A percentile compares a stretch with the other conserved stretches of the same genome.
Evolutionary conservation across 805 yeast species (phyloP).

Genomic region (Saturnispora zaruensis): DNA sequence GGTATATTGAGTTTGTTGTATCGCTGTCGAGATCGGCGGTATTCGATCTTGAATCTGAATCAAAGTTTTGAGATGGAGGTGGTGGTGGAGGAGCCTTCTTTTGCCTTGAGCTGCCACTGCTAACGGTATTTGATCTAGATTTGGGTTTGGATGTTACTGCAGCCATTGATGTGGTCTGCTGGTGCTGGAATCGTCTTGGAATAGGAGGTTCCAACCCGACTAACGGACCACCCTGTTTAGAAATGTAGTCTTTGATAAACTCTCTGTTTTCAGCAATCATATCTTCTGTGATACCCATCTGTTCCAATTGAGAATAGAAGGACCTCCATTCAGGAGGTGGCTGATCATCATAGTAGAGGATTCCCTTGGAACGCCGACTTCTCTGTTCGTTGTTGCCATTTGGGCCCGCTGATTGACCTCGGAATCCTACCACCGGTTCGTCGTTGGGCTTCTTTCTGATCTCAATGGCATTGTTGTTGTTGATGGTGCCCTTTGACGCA

Average conservation of each 20-base stretch:
- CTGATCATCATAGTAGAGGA: slow-evolving; percentile 62
- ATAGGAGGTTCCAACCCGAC: slow-evolving; percentile 81
- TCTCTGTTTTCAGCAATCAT: slow-evolving; percentile 83
- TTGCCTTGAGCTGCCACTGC: background rate
- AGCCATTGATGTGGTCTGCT: slow-evolving; percentile 9
- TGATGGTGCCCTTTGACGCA: slow-evolving; percentile 77
- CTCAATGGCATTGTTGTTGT: slow-evolving; percentile 83
- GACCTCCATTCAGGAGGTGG: slow-evolving; percentile 85
- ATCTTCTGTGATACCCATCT: slow-evolving; percentile 76
- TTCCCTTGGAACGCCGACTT: slow-evolving; percentile 46
- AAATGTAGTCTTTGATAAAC: slow-evolving; percentile 70
- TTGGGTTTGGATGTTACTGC: slow-evolving; percentile 4
- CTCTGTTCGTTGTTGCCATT: slow-evolving; percentile 39
- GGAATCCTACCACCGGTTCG: slow-evolving; percentile 44
- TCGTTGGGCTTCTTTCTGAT: slow-evolving; percentile 44
- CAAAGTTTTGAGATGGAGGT: slow-evolving; percentile 1
- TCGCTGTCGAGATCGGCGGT: background rate
- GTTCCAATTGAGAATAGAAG: slow-evolving; percentile 61
- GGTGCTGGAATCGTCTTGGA: slow-evolving; percentile 48
- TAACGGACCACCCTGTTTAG: slow-evolving; percentile 68
- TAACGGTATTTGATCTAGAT: slow-evolving; percentile 10
- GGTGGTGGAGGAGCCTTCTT: slow-evolving; percentile 10
- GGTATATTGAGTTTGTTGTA: background rate
- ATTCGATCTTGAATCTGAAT: background rate
- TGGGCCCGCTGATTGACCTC: slow-evolving; percentile 48